Conservation (phyloP, 208 protist genomes). For the Phytomonas serpens region DNA sequence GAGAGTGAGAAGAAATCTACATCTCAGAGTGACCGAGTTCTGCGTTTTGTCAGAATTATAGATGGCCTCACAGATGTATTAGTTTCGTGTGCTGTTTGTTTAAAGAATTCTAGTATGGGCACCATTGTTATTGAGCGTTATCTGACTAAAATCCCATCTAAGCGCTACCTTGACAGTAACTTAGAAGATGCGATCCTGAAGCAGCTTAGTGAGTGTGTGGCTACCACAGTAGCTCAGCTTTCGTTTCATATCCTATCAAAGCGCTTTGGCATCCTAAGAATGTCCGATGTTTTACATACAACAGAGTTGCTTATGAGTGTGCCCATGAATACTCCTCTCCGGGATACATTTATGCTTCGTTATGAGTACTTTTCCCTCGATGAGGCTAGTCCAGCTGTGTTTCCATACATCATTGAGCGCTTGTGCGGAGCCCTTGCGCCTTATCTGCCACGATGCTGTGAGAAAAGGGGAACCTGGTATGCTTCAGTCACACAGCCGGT, state of each 20-base stretch:
- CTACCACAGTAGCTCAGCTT: slow-evolving; percentile 45
- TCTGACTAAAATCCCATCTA: slow-evolving; percentile 53
- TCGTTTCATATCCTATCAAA: slow-evolving; percentile 28
- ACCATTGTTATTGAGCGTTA: slow-evolving; percentile 52
- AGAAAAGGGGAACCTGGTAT: slow-evolving; percentile 5
- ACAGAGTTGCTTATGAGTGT: background rate
- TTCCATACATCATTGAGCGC: slow-evolving; percentile 61
- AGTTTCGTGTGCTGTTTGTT: slow-evolving; percentile 64
- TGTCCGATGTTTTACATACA: background rate
- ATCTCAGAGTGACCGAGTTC: slow-evolving; percentile 3
- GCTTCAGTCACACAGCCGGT: slow-evolving; percentile 18
- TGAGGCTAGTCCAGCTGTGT: slow-evolving; percentile 33
- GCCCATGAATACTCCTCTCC: background rate
- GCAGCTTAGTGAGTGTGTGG: slow-evolving; percentile 41
- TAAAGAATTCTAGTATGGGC: slow-evolving; percentile 8
- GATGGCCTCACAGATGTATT: slow-evolving; percentile 77
- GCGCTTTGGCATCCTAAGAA: slow-evolving; percentile 6
- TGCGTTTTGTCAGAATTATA: slow-evolving; percentile 80
- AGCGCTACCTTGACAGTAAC: slow-evolving; percentile 64
- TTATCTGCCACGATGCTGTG: slow-evolving; percentile 32
- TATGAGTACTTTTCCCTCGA: slow-evolving; percentile 49
- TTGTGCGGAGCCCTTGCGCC: slow-evolving; percentile 49
- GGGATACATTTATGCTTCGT: slow-evolving; percentile 52
- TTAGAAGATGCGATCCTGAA: slow-evolving; percentile 44
- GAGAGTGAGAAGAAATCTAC: background rate